Base-by-base conservation (phyloP, 192 early-diverging fungal genomes). In the Spizellomyces punctatus region DNA sequence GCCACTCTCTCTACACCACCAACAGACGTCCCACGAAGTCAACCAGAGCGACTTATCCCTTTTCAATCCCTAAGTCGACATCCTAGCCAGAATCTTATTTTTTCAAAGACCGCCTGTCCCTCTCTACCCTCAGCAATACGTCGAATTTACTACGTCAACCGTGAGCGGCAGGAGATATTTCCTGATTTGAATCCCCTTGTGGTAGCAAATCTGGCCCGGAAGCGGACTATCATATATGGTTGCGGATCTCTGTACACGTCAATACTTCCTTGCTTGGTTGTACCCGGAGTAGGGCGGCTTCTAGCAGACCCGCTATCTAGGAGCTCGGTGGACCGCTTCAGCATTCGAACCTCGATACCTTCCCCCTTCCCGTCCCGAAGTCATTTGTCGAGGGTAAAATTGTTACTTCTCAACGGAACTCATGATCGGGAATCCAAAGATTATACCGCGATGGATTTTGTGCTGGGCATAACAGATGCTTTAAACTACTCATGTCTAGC, bases 181-280 rank as follows among this genome's bases (percentile, higher is more conserved):
- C 87, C 89, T 8, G 78, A 80, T 22, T 76, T 90, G 12, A 91
- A 91, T 67, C 82, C 87, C 6, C 84, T 90, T 52, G 70, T 90
- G 9, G 70, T 83, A 8, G 62, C 64, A 19, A 76, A 87, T 8
- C 60, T 92, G 16, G 58, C 68, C 1, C 74, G 67, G 8, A 87
- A 89, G 71, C 74, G 81, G 41, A 80, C 84, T 0, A 70, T 93
- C 10, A 74, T 91, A 4, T 93, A 91, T 69, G 86, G 89, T 2
- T 90, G 91, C 59, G 91, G 91, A 0, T 91, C 89, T 1, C 70
- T 93, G 3, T 93, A 91, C 60, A 93, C 91, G 0, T 89, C 88
- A 16, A 85, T 93, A 52, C 75, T 91, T 10, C 91, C 91, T 2
- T 89, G 89, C 75, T 64, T 93, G 17, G 84, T 93, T 47, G 77